Evolutionary conservation across 805 yeast genomes (phyloP), one percentile per base, ranked within the genome.

Genomic region (Naumovozyma baii): DNA sequence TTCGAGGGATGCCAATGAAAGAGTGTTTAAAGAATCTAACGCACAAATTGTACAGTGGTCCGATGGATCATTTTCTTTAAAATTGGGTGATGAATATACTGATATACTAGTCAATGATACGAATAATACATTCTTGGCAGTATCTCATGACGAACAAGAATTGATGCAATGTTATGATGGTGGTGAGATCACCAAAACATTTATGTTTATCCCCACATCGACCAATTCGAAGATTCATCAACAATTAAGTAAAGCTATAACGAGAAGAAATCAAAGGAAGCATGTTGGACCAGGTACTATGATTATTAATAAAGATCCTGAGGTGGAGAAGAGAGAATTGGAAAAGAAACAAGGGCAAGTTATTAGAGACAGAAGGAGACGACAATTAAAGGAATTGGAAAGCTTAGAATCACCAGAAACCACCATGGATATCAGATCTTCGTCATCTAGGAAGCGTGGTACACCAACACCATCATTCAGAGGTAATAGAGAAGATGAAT

Each of bases 1-100:
- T 60, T 81, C 86, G 13, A 75, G 81, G 42, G 79, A 78, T 44
- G 74, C 73, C n/a, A 79, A 78, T 33, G 86, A 81, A 45, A 59
- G 63, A 15, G 76, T 88, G 47, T 74, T 75, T 53, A 83, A 83
- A 51, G 94, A 87, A 58, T 81, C 94, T 8, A 92, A 92, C 56
- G 80, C 96, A 4, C 85, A 88, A 55, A 77, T 90, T 41, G 73
- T 92, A 28, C 83, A 85, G 59, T 92, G 98, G 98, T 81, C 83
- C 40, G 97, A 92, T 62, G 98, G 98, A 1, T 70, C 85, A 3
- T 64, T 78, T 46, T 87, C 96, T 2, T 66, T 92, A 49, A 88
- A 85, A 54, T 65, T 92, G 30, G 98, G 98, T 25, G 70, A 72
- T 35, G 98, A 92, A 62, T 70, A 80, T 46, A 90, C 88, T 52